phyloP scores from a whole-genome alignment of 1,284 basidiomycete species.

The Malassezia dermatis region DNA sequence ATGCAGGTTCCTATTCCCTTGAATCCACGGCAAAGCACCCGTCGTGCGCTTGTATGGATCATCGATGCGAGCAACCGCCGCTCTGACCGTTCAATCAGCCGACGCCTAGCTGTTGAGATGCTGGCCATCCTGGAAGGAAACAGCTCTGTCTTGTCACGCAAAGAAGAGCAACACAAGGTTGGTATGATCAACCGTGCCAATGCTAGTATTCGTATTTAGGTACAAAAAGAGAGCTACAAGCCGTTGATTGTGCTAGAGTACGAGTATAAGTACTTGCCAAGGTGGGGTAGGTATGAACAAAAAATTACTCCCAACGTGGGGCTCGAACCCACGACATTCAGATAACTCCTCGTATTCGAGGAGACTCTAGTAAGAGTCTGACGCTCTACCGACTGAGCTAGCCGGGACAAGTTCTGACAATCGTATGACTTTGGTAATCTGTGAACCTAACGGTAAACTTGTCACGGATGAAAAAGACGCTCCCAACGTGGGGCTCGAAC shows the following conservation, averaged over 20 bases:
- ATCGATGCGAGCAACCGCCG: conserved; percentile 49
- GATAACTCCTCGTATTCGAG: conserved; percentile 23
- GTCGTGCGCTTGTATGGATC: conserved; percentile 49
- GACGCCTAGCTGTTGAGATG: conserved; percentile 48
- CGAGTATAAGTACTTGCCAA: too few relatives aligned
- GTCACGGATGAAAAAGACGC: not conserved
- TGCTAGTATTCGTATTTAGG: conserved; percentile 34
- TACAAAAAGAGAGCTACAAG: not conserved
- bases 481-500: conserved; percentile 47
- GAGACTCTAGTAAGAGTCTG: conserved; percentile 41
- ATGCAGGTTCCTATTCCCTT: conserved; percentile 48
- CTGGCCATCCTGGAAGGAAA: conserved; percentile 48
- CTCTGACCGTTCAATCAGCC: conserved; percentile 43
- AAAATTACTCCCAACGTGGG: conserved; percentile 43
- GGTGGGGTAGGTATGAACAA: not conserved
- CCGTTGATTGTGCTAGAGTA: too few relatives aligned
- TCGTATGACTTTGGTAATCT: too few relatives aligned
- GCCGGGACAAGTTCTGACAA: conserved; percentile 29
- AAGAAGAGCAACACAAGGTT: conserved; percentile 55
- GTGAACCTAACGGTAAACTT: not conserved
- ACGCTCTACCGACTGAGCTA: conserved; percentile 49
- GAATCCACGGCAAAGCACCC: conserved; percentile 38
- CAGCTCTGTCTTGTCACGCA: conserved; percentile 44
- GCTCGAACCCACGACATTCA: conserved; percentile 47
- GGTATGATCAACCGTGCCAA: conserved; percentile 68